phyloP scores from a whole-genome alignment of 2,329 filamentous ascomycete species.

The Colletotrichum phormii region DNA sequence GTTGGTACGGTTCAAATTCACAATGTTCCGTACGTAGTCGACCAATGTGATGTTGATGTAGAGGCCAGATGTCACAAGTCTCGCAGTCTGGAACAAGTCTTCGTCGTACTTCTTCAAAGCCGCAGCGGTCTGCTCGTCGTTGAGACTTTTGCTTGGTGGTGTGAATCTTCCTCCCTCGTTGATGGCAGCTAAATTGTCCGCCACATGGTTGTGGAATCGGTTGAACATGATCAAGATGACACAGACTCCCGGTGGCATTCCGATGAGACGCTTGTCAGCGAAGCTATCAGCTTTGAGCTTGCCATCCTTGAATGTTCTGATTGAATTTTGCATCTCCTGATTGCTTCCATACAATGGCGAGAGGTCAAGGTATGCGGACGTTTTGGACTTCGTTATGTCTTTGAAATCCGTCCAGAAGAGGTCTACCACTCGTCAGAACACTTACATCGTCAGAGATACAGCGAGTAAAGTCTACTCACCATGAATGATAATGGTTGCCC shows the following conservation, averaged over 20 bases:
- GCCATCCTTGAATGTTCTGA: conserved; percentile 78
- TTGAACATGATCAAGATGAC: conserved; percentile 83
- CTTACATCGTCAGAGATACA: not conserved
- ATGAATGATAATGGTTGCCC: conserved; percentile 74
- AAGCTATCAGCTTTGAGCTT: conserved; percentile 80
- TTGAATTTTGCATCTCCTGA: conserved; percentile 72
- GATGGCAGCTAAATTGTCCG: conserved; percentile 82
- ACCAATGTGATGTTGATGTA: conserved; percentile 84
- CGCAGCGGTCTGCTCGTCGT: conserved; percentile 59
- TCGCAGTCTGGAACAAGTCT: conserved; percentile 82
- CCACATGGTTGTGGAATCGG: conserved; percentile 89
- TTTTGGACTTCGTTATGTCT: conserved; percentile 71
- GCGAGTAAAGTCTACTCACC: conserved; percentile 53
- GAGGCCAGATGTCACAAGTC: conserved; percentile 78
- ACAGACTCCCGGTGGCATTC: conserved; percentile 78
- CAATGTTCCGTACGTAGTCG: conserved; percentile 83
- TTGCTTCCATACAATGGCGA: conserved; percentile 79
- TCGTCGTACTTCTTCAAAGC: conserved; percentile 79
- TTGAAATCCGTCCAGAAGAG: conserved; percentile 76
- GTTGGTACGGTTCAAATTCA: conserved; percentile 77
- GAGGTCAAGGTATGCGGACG: conserved; percentile 78
- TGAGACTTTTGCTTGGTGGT: conserved; percentile 65
- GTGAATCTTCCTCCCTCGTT: conserved; percentile 86
- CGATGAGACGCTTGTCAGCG: conserved; percentile 76
- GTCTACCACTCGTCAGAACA: conserved; percentile 52